These are phyloP conservation scores for Podila clonocystis DNA, from an alignment of 192 early-diverging fungal genomes.

Conservation along the genomic window DNA sequence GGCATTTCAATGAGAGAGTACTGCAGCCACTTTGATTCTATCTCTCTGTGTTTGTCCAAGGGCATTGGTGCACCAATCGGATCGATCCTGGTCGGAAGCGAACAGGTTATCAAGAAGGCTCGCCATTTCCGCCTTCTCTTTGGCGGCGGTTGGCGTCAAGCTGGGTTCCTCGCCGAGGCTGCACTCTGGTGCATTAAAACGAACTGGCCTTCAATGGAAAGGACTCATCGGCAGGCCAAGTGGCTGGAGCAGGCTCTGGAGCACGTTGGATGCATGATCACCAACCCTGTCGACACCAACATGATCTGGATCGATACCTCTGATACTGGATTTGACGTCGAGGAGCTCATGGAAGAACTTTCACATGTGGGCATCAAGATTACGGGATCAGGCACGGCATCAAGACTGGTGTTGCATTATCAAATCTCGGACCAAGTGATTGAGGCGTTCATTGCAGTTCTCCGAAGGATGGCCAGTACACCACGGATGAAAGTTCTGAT, in stretches of 20 bases:
- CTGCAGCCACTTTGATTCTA: conserved; percentile 77
- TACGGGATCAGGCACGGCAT: conserved; percentile 49
- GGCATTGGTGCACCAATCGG: conserved; percentile 93
- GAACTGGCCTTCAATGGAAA: conserved; percentile 73
- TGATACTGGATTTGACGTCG: conserved; percentile 55
- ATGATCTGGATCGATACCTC: conserved; percentile 81
- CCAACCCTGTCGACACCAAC: conserved; percentile 81
- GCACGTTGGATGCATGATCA: conserved; percentile 68
- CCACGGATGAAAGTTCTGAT: conserved; percentile 18
- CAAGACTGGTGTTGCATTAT: conserved; percentile 76
- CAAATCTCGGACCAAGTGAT: conserved; percentile 66
- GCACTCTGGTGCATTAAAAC: conserved; percentile 76
- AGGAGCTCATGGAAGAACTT: conserved; percentile 56
- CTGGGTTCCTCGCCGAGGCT: conserved; percentile 82
- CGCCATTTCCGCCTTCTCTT: conserved; percentile 87
- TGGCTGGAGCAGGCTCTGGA: conserved; percentile 68
- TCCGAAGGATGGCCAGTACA: conserved; percentile 23
- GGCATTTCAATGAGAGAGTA: conserved; percentile 75
- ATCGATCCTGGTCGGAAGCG: conserved; percentile 78
- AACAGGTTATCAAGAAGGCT: conserved; percentile 76
- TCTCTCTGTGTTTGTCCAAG: conserved; percentile 90
- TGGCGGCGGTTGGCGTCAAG: conserved; percentile 94
- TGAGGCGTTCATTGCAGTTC: conserved; percentile 55
- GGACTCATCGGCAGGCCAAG: conserved; percentile 74
- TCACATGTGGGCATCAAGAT: conserved; percentile 63